phyloP scores from a whole-genome alignment of 495 filamentous ascomycete genomes.

The Poronia punctata region DNA sequence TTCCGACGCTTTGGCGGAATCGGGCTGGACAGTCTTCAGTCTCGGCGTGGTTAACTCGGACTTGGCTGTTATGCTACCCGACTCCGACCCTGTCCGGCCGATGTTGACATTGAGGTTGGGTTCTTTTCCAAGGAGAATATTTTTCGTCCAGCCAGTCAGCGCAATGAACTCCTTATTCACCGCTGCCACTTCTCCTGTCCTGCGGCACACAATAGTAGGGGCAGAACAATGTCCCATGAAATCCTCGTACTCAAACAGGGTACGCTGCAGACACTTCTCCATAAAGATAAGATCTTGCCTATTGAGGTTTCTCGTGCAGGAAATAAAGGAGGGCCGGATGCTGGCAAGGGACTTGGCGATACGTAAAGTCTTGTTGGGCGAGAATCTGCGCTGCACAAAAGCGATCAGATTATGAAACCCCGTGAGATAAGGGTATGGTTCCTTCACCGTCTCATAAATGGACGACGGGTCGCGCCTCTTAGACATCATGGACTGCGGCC shows the following conservation, averaged over 20 bases:
- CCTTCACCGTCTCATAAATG: slow-evolving; percentile 81
- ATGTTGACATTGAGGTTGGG: slow-evolving; percentile 85
- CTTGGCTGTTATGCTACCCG: slow-evolving; percentile 27
- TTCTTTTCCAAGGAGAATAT: slow-evolving; percentile 81
- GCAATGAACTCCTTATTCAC: slow-evolving; percentile 93
- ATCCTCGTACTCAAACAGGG: slow-evolving; percentile 84
- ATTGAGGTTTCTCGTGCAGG: slow-evolving; percentile 75
- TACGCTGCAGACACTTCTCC: slow-evolving; percentile 94
- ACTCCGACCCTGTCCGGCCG: slow-evolving; percentile 30
- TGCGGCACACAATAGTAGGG: slow-evolving; percentile 82
- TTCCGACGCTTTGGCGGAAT: slow-evolving; percentile 22
- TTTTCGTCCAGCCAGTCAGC: slow-evolving; percentile 89
- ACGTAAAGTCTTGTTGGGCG: slow-evolving; percentile 56
- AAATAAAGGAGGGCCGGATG: slow-evolving; percentile 88
- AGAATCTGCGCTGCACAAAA: slow-evolving; percentile 73
- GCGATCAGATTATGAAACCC: slow-evolving; percentile 84
- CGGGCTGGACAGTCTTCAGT: slow-evolving; percentile 32
- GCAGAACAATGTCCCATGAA: slow-evolving; percentile 82
- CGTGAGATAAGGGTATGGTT: slow-evolving; percentile 82
- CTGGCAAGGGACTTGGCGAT: slow-evolving; percentile 83
- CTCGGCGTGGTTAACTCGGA: slow-evolving; percentile 40
- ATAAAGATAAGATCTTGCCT: slow-evolving; percentile 88
- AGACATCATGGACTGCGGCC: slow-evolving; percentile 44
- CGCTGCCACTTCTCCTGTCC: slow-evolving; percentile 86
- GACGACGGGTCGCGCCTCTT: slow-evolving; percentile 64